Percentiles rank a stretch among this genome's conserved stretches.
Evolutionary conservation across 2,329 filamentous ascomycete genomes (phyloP).

Genomic region (Rhynchosporium agropyri): DNA sequence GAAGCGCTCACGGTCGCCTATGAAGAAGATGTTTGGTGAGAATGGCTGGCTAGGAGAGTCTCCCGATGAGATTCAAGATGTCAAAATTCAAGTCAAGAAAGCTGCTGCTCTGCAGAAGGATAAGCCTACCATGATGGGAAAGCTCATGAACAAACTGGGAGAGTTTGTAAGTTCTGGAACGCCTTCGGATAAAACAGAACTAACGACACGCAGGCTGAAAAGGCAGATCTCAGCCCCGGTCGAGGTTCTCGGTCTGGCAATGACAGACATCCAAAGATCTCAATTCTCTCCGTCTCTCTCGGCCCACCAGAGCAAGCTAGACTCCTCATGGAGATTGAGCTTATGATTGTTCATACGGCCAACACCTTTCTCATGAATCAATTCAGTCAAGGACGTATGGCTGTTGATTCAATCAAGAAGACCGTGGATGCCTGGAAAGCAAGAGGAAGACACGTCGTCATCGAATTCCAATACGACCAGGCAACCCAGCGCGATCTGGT

Average conservation of each 20-base stretch:
- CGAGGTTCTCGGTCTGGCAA: constrained; percentile 12
- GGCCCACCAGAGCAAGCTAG: constrained; percentile 37
- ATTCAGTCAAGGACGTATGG: constrained; percentile 40
- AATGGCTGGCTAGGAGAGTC: constrained; percentile 40
- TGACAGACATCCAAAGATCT: constrained; percentile 27
- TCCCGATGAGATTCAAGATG: constrained; percentile 29
- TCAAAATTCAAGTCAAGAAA: constrained; percentile 26
- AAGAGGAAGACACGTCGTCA: constrained; percentile 51
- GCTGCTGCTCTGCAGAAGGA: constrained; percentile 22
- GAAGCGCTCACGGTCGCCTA: constrained; percentile 41
- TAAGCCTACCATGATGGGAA: constrained; percentile 38
- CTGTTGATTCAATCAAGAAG: constrained; percentile 39
- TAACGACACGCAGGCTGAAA: constrained; percentile 36
- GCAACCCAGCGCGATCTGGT: constrained; percentile 53
- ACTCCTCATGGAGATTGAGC: constrained; percentile 40
- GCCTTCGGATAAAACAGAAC: background rate
- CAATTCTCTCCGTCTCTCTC: constrained; percentile 37
- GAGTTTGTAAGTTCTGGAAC: constrained; percentile 37
- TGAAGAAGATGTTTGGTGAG: constrained; percentile 43
- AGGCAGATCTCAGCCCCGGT: constrained; percentile 37
- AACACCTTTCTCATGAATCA: constrained; percentile 42
- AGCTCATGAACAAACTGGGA: constrained; percentile 38
- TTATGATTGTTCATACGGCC: constrained; percentile 40
- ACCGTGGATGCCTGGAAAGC: constrained; percentile 45
- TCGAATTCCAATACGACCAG: constrained; percentile 56